Base-by-base conservation (phyloP, 1,284 basidiomycete genomes). In the Ceratobasidium sp. region DNA sequence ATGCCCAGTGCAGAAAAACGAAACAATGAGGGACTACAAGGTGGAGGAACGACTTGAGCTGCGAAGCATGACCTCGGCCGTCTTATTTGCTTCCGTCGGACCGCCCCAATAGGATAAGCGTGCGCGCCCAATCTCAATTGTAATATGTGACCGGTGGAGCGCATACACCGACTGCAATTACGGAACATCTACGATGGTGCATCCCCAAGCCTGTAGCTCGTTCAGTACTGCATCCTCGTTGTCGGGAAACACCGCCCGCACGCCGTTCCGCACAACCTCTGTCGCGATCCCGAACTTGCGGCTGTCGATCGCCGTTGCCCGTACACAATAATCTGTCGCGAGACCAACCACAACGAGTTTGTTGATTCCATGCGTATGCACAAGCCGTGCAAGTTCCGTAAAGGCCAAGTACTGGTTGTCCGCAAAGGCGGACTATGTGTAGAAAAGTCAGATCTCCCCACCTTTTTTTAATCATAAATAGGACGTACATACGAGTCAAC, bases 241-340 rank as follows among this genome's bases (percentile, higher is more conserved):
- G 35, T 75, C 66, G 18, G 79, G 74, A 67, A 75, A 75, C 69
- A 79, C 80, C n/a, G 66, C 80, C 46, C 79, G 62, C 57, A 79
- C 59, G 16, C 79, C 80, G 30, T 50, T 44, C 59, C 46, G 62
- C 18, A 73, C 77, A 2, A 73, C 83, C 57, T 82, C 82, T n/a
- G 86, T 85, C 62, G 81, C 80, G 81, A 87, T 87, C 16, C 86
- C 86, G 50, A 86, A 86, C 80, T 86, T 86, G 79, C 81, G 83
- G 5, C 86, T 85, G 76, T 89, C 88, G 57, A 87, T 81, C 41
- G 87, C 88, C 3, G 86, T 87, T 16, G 80, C 82, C 41, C 83
- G 81, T 20, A 90, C 88, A 81, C 91, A 92, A 80, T 88, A 91
- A 81, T 92, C 91, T 20, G 89, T 88, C 57, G 91, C 91, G 23